These are phyloP conservation scores for Cladosporium phlei DNA, from an alignment of 2,329 filamentous ascomycete genomes.

Conservation along the genomic window DNA sequence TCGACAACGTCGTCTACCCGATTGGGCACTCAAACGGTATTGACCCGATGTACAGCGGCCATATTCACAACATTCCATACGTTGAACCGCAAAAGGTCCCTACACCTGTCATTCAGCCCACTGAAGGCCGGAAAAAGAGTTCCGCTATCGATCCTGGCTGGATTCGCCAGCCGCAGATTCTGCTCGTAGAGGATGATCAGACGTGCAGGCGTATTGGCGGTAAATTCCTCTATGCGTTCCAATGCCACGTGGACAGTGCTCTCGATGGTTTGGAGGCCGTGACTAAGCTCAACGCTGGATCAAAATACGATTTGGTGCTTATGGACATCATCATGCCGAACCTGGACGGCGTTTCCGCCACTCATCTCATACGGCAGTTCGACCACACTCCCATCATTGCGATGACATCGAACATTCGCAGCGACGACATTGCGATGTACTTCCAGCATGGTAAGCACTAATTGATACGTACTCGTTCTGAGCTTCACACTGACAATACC, in stretches of 20 bases:
- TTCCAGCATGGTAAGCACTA: conserved; percentile 78
- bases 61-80: conserved; percentile 92
- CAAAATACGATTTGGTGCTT: conserved; percentile 58
- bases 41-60: conserved; percentile 89
- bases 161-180: conserved; percentile 67
- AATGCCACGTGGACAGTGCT: conserved; percentile 61
- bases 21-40: conserved; percentile 88
- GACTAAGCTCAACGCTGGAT: conserved; percentile 67
- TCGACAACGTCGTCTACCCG: conserved; percentile 77
- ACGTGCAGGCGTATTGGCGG: conserved; percentile 63
- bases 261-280: conserved; percentile 87
- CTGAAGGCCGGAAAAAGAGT: conserved; percentile 57
- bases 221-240: conserved; percentile 62
- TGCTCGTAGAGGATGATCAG: conserved; percentile 80
- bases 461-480: not conserved
- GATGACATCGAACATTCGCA: conserved; percentile 97
- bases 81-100: conserved; percentile 59
- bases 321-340: conserved; percentile 87
- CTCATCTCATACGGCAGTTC: conserved; percentile 85
- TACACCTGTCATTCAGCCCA: conserved; percentile 32
- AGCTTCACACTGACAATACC: not conserved
- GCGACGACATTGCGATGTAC: conserved; percentile 94
- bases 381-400: conserved; percentile 85
- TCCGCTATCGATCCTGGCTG: conserved; percentile 59
- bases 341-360: conserved; percentile 89